phyloP scores from a whole-genome alignment of 2,329 filamentous ascomycete species.

The Taxawa tesnikishii region DNA sequence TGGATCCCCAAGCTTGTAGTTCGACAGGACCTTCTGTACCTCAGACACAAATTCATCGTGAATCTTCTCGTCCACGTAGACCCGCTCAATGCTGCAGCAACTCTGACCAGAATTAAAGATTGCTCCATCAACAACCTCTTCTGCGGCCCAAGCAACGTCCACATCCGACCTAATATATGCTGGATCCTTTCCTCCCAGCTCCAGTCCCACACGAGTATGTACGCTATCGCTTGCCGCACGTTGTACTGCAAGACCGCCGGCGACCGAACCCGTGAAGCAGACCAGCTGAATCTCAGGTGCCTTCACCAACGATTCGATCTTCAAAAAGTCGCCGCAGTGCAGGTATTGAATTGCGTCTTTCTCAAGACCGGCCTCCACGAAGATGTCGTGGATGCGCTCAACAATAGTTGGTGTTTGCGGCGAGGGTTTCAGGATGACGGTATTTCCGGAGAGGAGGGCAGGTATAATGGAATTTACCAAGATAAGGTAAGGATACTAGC shows the following conservation, averaged over 20 bases:
- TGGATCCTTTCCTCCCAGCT: conserved; percentile 90
- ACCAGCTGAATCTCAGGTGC: conserved; percentile 67
- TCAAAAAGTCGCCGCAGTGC: conserved; percentile 67
- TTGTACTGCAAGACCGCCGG: conserved; percentile 75
- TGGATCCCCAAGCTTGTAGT: conserved; percentile 83
- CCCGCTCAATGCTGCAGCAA: conserved; percentile 83
- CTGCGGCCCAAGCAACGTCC: conserved; percentile 80
- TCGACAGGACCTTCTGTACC: conserved; percentile 61
- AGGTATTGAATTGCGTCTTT: conserved; percentile 81
- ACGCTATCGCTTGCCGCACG: conserved; percentile 73
- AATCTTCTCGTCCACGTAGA: conserved; percentile 79
- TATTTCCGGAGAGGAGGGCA: conserved; percentile 80
- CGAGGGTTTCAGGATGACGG: conserved; percentile 86
- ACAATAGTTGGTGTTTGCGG: conserved; percentile 89
- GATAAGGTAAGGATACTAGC: conserved; percentile 84
- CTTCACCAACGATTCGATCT: conserved; percentile 67
- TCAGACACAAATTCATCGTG: conserved; percentile 73
- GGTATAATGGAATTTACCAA: conserved; percentile 87
- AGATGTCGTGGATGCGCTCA: conserved; percentile 68
- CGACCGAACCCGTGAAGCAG: conserved; percentile 89
- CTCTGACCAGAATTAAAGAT: conserved; percentile 98
- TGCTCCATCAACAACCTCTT: conserved; percentile 90
- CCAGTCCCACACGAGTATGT: conserved; percentile 67
- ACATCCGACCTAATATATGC: conserved; percentile 81
- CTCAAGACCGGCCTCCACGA: conserved; percentile 69